Base-by-base conservation (phyloP, 768 basidiomycete species). In the Mycena rebaudengoi region DNA sequence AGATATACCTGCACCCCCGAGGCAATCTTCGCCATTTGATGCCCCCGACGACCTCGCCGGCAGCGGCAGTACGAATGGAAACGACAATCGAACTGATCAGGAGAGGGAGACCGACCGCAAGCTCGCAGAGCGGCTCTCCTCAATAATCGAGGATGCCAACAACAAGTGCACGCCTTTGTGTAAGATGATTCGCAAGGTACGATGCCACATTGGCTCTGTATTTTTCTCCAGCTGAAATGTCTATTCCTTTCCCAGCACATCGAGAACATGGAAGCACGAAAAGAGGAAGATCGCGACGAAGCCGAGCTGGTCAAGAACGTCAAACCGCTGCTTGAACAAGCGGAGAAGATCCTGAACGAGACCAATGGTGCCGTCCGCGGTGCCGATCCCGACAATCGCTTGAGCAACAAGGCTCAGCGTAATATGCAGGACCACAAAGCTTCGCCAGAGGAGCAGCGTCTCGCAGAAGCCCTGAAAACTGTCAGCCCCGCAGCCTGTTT, bases 331-430 rank as follows among this genome's bases (percentile, higher is more conserved):
- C 67, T 80, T 37, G 70, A 78, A 41, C 78, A 79, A 58, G 78
- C 76, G 2, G 76, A 79, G 64, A 77, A 75, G 67, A 76, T 76
- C 51, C 51, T 80, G 21, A 76, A 78, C 57, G 79, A 80, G 66
- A 78, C 79, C 1, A 75, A 75, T 41, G 79, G 79, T 14, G 70
- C 73, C 21, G 62, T 79, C 43, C 72, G 69, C 13, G 79, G 78
- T 12, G 76, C 78, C 7, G 79, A 80, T 54, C 79, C 78, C 13
- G 77, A 78, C 25, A 74, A 76, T 33, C 73, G 73, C 18, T 59
- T 79, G 29, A 68, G 72, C 29, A 76, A 78, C 64, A 73, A 71
- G 48, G 78, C 79, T 12, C 74, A 75, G 62, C 68, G 77, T 16
- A 75, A 78, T 50, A 69, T 69, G 66, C 69, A 73, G 30, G 77